phyloP scores from a whole-genome alignment of 441 rosid species.

The Syzygium malaccense region DNA sequence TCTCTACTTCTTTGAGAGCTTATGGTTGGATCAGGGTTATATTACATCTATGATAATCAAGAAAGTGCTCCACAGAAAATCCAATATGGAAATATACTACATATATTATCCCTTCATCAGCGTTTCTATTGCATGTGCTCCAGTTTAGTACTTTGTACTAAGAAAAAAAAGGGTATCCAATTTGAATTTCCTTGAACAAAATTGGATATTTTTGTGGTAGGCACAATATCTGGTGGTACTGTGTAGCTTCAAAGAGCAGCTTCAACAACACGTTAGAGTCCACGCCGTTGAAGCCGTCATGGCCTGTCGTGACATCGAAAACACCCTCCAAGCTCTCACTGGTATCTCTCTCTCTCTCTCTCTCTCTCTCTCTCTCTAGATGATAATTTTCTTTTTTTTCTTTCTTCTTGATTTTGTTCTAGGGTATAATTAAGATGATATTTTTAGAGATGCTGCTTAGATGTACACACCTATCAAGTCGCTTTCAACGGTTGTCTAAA shows the following conservation, averaged over 20 bases:
- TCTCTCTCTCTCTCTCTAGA: not conserved
- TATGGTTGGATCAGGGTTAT: not conserved
- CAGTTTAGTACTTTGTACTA: not conserved
- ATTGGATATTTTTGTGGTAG: slow-evolving; percentile 22
- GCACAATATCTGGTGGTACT: slow-evolving; percentile 82
- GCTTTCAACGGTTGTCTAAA: not conserved
- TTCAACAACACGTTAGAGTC: slow-evolving; percentile 95
- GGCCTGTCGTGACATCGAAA: slow-evolving; percentile 97
- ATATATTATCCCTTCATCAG: not conserved
- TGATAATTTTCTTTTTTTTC: not conserved
- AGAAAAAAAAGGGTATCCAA: not conserved
- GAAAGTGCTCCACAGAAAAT: not conserved
- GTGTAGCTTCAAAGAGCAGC: slow-evolving; percentile 92
- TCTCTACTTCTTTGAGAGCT: not conserved
- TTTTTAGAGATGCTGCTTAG: not conserved
- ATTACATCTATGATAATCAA: not conserved
- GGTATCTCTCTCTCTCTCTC: slow-evolving; percentile 32
- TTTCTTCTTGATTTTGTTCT: not conserved
- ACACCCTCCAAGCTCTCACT: slow-evolving; percentile 80
- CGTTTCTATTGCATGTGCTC: not conserved
- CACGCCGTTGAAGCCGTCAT: slow-evolving; percentile 98
- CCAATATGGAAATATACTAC: not conserved
- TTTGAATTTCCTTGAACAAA: not conserved
- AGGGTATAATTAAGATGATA: not conserved
- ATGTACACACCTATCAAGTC: not conserved